Evolutionary conservation across 192 early-diverging fungal species (phyloP).

Genomic region (Coemansia sp.): DNA sequence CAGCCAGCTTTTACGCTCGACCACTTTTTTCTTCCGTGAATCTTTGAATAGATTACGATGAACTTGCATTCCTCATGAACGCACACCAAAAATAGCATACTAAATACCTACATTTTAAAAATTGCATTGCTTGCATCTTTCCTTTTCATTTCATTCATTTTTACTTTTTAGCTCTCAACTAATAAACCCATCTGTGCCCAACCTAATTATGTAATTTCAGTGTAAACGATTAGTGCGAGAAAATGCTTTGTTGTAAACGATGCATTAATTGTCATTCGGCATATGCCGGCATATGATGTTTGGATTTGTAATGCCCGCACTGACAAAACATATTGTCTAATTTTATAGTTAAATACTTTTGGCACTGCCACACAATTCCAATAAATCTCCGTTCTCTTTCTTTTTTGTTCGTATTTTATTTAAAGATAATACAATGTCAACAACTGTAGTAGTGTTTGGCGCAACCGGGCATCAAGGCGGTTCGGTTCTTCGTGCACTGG

Average conservation of each 20-base stretch:
- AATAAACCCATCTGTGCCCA: background rate
- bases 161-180: background rate
- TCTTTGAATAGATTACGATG: no score
- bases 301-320: no score
- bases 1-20: no score
- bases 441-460: conserved; percentile 23
- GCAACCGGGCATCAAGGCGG: conserved; percentile 32
- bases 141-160: background rate
- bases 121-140: background rate
- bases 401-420: background rate
- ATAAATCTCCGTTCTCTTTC: background rate
- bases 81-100: no score
- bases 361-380: no score
- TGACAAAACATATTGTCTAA: no score
- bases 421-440: background rate
- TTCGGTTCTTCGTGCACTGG: conserved; percentile 21
- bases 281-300: background rate
- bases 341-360: no score
- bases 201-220: background rate
- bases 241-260: background rate
- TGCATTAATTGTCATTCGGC: background rate
- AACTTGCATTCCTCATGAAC: no score
- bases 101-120: background rate
- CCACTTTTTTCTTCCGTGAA: no score
- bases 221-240: background rate